Base-by-base conservation (phyloP, 805 yeast genomes). In the Pichia paraexigua region DNA sequence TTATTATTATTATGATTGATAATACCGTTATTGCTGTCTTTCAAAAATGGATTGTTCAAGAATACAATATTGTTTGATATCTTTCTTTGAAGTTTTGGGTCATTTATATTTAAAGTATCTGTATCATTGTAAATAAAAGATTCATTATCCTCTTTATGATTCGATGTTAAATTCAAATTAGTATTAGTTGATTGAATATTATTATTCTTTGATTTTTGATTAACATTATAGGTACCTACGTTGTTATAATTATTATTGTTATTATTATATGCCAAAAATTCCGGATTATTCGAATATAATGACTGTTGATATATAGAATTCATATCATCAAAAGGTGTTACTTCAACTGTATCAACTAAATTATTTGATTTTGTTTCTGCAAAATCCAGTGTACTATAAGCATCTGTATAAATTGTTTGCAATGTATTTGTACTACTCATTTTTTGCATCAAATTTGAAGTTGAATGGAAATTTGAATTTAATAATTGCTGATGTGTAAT, bases 101-200 rank as follows among this genome's bases (percentile, higher is more conserved):
- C 52, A 40, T 45, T 51, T 18, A 47, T 42, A 44, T 37, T 51
- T 21, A 52, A 13, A 9, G 48, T 52, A 47, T 52, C 53, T 41
- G 50, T n/a, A 51, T 58, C 62, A 41, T 58, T 45, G 40, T 64
- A 64, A 2, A 64, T 63, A 51, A 65, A 65, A 17, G 63, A 64
- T 49, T 66, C 70, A 13, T 52, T 58, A n/a, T 56, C 60, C 17
- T 45, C 25, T 40, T 41, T 39, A 3, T 13, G n/a, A 28, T 37
- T 27, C 10, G 13, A 15, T 32, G 18, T 18, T 13, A 21, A 32
- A 18, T 18, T 25, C 9, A 21, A 12, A 49, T 30, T 45, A 25
- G 11, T 12, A 15, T 30, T 30, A 15, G 35, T 13, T 13, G n/a
- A 32, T 43, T 28, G 39, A 13, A 17, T 41, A 27, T 20, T 18